Evolutionary conservation across 352 stramenopile genomes (phyloP), one percentile per base, ranked within the genome.

Genomic region (Phytophthora chlamydospora): DNA sequence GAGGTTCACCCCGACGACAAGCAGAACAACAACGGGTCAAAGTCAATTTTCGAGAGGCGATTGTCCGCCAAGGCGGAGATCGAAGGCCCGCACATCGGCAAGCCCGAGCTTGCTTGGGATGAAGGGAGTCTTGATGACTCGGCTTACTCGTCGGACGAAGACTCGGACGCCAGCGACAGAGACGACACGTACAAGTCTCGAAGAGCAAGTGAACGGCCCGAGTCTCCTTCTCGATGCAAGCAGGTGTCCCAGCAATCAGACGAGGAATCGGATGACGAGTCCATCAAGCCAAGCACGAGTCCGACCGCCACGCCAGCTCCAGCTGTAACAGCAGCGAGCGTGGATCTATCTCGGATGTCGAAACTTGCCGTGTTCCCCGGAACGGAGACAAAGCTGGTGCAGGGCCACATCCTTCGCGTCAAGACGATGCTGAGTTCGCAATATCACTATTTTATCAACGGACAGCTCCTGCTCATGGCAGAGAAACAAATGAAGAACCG

Each of bases 311-410:
- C 32, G 1, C 62, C 73, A 42, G 32, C 49, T 4, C 29, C 63
- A 10, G 24, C 60, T 0, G n/a, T 27, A 13, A 56, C 58, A 29
- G 38, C 33, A 43, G 17, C 57, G 9, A 60, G 17, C 13, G 61
- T 89, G 29, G 85, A 96, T 42, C 45, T 85, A 48, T 78, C 66
- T 24, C 64, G 53, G 14, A 85, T 76, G 47, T 98, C 59, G 42
- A 98, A 84, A 88, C 91, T 85, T 58, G 82, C 74, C 34, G 82
- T 78, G 36, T 96, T 71, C 44, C 74, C 71, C 12, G 78, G 74
- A 8, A 83, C 73, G 8, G 74, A 93, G 58, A 67, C 90, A 65
- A 58, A 59, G 9, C 47, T 85, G 0, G 43, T 84, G 6, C 70
- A 87, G 59, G 75, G 62, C 1, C 45, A 80, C 49, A 65, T 89